These are phyloP conservation scores for Porphyra umbilicalis DNA, from an alignment of 31 red algal species.

Conservation along the genomic window DNA sequence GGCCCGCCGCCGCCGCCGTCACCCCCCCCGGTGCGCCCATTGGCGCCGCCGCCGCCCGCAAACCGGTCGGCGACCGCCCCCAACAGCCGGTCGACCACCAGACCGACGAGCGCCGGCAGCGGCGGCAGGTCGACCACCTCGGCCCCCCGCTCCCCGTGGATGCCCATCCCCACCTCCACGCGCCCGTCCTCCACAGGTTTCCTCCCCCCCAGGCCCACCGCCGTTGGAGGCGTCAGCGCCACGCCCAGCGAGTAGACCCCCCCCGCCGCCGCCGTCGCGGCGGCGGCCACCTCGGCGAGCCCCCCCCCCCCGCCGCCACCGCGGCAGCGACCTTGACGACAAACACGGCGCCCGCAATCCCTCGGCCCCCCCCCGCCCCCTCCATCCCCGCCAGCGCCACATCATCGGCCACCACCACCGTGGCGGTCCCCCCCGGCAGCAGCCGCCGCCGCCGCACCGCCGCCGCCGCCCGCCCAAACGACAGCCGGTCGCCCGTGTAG, in stretches of 20 bases:
- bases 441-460: neutral
- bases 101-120: constrained; percentile 3
- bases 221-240: constrained; percentile 45
- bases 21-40: neutral
- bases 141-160: constrained; percentile 60
- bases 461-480: constrained; percentile 39
- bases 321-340: constrained; percentile 68
- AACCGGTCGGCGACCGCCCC: constrained; percentile 52
- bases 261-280: constrained; percentile 25
- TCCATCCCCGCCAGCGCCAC: constrained; percentile 19
- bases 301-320: constrained; percentile 43
- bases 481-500: constrained; percentile 67
- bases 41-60: neutral
- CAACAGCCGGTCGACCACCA: neutral
- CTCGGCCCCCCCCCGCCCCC: constrained; percentile 10
- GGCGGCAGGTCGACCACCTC: neutral
- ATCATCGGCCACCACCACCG: constrained; percentile 48
- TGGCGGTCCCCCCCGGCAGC: neutral
- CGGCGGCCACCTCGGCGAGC: constrained; percentile 23
- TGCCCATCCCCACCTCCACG: constrained; percentile 71
- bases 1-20: no score
- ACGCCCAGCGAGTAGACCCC: constrained; percentile 30
- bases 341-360: constrained; percentile 72
- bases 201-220: constrained; percentile 11
- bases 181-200: neutral